Evolutionary conservation across 2,329 filamentous ascomycete genomes (phyloP).

Genomic region (Diaporthe eres): DNA sequence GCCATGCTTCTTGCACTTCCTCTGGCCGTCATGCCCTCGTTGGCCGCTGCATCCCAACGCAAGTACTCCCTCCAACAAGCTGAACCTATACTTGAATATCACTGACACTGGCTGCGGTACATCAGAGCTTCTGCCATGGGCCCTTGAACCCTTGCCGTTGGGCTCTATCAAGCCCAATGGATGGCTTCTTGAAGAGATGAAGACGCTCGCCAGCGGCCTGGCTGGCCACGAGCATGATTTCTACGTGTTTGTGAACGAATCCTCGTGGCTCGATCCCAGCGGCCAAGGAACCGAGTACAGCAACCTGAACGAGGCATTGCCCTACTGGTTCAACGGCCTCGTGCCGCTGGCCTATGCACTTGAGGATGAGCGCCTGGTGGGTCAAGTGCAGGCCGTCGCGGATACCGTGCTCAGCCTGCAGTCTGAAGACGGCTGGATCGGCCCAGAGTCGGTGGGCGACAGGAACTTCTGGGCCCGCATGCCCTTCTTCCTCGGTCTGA

Average conservation of each 20-base stretch:
- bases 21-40: background rate
- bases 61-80: background rate
- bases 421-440: constrained; percentile 68
- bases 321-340: constrained; percentile 73
- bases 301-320: constrained; percentile 67
- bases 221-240: constrained; percentile 68
- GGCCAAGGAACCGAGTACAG: constrained; percentile 67
- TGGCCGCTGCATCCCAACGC: constrained; percentile 5
- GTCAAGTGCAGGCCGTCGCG: constrained; percentile 58
- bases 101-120: background rate
- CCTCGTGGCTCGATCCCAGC: constrained; percentile 58
- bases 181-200: background rate
- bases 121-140: background rate
- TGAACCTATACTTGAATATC: no score
- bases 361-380: constrained; percentile 61
- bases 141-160: background rate
- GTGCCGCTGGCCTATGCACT: constrained; percentile 69
- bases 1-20: constrained; percentile 2
- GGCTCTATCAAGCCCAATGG: constrained; percentile 2
- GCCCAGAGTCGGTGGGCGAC: constrained; percentile 48
- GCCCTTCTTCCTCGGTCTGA: constrained; percentile 51
- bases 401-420: constrained; percentile 60
- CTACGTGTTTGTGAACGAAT: constrained; percentile 65
- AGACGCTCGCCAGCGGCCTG: constrained; percentile 59
- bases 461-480: constrained; percentile 52